Base-by-base conservation (phyloP, 768 basidiomycete genomes). In the Panus rudis region DNA sequence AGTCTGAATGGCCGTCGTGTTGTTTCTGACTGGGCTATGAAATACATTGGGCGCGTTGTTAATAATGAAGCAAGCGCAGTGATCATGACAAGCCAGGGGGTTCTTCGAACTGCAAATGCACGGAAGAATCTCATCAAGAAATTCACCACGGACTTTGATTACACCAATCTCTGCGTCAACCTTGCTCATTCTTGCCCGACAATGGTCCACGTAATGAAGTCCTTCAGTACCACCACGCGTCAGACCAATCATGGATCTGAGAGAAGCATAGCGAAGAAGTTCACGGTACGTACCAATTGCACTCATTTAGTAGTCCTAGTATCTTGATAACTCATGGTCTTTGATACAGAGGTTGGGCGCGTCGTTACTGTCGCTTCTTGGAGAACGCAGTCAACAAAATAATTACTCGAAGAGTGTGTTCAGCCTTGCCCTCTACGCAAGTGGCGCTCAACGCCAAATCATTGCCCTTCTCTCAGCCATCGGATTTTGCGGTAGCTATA, bases 401-500 rank as follows among this genome's bases (percentile, higher is more conserved):
- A 39, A 31, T 20, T 49, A 46, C 20, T 6, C 21, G 4, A 49
- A 46, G 25, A 33, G 48, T 25, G 16, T 47, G 13, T 20, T 44
- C 12, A 42, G 38, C 4, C 45, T 50, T 2, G 45, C 41, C 34
- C 39, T 49, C 7, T 49, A 49, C 33, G 31, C 48, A 14, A 46
- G 39, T 12, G 48, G 48, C 14, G 45, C 41, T 4, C 39, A 47
- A 16, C 41, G 49, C 0, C 49, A 50, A 31, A 38, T 24, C 3
- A 47, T 46, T 20, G 37, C 25, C 30, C 43, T 46, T 3, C 40
- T 42, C 17, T 22, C 19, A 12, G 46, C 12, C 37, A 46, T 26
- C 56, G 63, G 10, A 54, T 48, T 23, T 32, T 62, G 2, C 38
- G 37, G 22, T 45, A 53, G 42, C 53, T 64, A 3, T 27, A 5